Evolutionary conservation across 495 filamentous ascomycete genomes (phyloP).

Genomic region (Lepidopterella palustris): DNA sequence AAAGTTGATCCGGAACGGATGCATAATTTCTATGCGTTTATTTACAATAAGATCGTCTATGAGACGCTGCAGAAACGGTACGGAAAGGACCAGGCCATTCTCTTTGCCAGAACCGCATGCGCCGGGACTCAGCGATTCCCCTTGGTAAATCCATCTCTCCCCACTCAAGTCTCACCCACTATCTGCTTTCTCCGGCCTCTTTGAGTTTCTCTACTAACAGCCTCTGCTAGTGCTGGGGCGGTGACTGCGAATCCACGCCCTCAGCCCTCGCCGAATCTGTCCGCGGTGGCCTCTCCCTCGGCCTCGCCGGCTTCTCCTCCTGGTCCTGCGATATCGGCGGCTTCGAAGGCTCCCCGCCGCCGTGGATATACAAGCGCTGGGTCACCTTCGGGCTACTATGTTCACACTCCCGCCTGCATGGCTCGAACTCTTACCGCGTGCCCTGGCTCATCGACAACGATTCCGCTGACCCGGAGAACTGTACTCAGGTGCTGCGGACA

Average conservation of each 20-base stretch:
- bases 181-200: neutral
- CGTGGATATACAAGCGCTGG: slow-evolving; percentile 71
- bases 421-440: slow-evolving; percentile 59
- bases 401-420: slow-evolving; percentile 61
- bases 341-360: slow-evolving; percentile 61
- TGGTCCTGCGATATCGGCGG: slow-evolving; percentile 68
- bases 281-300: slow-evolving; percentile 60
- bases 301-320: slow-evolving; percentile 60
- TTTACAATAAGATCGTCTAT: slow-evolving; percentile 67
- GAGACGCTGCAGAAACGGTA: slow-evolving; percentile 54
- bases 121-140: slow-evolving; percentile 64
- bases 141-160: slow-evolving; percentile 37
- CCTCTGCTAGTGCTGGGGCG: slow-evolving; percentile 41
- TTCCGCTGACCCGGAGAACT: slow-evolving; percentile 20
- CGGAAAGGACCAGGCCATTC: slow-evolving; percentile 52
- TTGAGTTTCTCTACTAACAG: neutral
- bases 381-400: slow-evolving; percentile 65
- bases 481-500: slow-evolving; percentile 27
- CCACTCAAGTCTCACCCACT: neutral
- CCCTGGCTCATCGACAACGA: slow-evolving; percentile 62
- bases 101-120: slow-evolving; percentile 62
- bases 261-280: slow-evolving; percentile 69
- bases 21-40: slow-evolving; percentile 70
- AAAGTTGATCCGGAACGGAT: slow-evolving; percentile 50
- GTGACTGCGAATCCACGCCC: slow-evolving; percentile 66